These are phyloP conservation scores for Suillus alpinus DNA, from an alignment of 768 basidiomycete species.

Conservation along the genomic window DNA sequence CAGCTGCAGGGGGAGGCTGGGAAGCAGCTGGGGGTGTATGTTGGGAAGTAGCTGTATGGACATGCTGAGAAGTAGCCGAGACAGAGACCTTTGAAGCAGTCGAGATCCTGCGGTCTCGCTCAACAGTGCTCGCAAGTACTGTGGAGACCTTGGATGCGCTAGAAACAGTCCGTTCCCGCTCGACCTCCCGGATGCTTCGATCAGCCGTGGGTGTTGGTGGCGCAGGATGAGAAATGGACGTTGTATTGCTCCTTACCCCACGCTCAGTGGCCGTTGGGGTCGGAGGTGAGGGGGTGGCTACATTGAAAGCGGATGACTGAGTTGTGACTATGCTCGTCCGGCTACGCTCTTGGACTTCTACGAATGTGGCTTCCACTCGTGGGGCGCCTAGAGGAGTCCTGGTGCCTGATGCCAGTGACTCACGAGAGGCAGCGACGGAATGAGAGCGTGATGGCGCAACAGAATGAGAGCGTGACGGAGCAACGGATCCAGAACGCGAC, in stretches of 20 bases:
- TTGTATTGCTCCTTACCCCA: background rate
- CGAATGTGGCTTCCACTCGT: constrained; percentile 24
- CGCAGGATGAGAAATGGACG: constrained; percentile 5
- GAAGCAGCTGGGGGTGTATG: background rate
- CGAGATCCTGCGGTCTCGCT: constrained; percentile 26
- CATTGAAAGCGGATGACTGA: constrained; percentile 18
- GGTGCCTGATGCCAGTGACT: constrained; percentile 29
- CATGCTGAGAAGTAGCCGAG: background rate
- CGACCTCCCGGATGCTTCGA: constrained; percentile 20
- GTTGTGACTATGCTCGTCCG: constrained; percentile 19
- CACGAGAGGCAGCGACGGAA: constrained; percentile 50
- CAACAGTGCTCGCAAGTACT: constrained; percentile 13
- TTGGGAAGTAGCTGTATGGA: constrained; percentile 16
- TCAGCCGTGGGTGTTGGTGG: constrained; percentile 5
- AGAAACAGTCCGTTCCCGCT: constrained; percentile 22
- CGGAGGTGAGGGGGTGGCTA: constrained; percentile 7
- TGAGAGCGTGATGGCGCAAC: constrained; percentile 45
- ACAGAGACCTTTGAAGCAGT: constrained; percentile 44
- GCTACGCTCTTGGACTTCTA: constrained; percentile 30
- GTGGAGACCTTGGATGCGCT: constrained; percentile 27
- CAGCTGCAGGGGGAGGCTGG: background rate
- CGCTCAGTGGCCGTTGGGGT: constrained; percentile 9
- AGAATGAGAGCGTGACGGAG: constrained; percentile 41
- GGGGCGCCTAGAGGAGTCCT: constrained; percentile 30
- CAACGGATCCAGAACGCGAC: constrained; percentile 30